A percentile compares a stretch with the other conserved stretches of the same genome.
Conservation (phyloP, 805 yeast species). For the Clavispora asparagi region DNA sequence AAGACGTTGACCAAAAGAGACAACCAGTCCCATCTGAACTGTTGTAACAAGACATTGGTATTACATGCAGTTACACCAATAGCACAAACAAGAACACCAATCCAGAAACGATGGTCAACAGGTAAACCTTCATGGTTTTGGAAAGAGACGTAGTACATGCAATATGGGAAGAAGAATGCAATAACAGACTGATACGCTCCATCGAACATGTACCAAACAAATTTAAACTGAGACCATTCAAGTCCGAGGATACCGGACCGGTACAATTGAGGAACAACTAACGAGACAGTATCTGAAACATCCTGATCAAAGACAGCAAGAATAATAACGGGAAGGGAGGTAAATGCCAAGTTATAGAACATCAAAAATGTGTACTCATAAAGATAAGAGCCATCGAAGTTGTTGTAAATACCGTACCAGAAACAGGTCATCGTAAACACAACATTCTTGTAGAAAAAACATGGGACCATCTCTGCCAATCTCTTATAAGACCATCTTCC, state of each 20-base stretch:
- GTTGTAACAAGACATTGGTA: conserved; percentile 60
- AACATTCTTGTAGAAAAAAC: conserved; percentile 75
- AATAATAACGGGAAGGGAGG: conserved; percentile 75
- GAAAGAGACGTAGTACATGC: conserved; percentile 30
- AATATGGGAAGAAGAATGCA: conserved; percentile 70
- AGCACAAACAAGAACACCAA: conserved; percentile 59
- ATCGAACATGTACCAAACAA: conserved; percentile 70
- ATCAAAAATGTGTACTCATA: conserved; percentile 74
- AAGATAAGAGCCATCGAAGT: conserved; percentile 76
- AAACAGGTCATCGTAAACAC: conserved; percentile 68
- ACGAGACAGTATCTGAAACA: conserved; percentile 62
- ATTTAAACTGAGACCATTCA: conserved; percentile 68
- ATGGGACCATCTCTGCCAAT: conserved; percentile 77
- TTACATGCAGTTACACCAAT: conserved; percentile 63
- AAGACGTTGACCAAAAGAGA: conserved; percentile 47
- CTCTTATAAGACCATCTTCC: conserved; percentile 87
- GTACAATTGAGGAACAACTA: conserved; percentile 72
- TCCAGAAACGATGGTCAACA: conserved; percentile 64
- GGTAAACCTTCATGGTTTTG: conserved; percentile 49
- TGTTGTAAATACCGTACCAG: conserved; percentile 72
- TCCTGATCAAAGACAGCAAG: conserved; percentile 80
- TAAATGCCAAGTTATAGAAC: conserved; percentile 79
- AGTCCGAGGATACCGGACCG: conserved; percentile 63
- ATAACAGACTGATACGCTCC: conserved; percentile 72
- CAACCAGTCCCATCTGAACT: conserved; percentile 76